Percentiles rank a stretch among this genome's conserved stretches.
phyloP scores from a whole-genome alignment of 2,329 filamentous ascomycete genomes.

The Fusarium luffae region DNA sequence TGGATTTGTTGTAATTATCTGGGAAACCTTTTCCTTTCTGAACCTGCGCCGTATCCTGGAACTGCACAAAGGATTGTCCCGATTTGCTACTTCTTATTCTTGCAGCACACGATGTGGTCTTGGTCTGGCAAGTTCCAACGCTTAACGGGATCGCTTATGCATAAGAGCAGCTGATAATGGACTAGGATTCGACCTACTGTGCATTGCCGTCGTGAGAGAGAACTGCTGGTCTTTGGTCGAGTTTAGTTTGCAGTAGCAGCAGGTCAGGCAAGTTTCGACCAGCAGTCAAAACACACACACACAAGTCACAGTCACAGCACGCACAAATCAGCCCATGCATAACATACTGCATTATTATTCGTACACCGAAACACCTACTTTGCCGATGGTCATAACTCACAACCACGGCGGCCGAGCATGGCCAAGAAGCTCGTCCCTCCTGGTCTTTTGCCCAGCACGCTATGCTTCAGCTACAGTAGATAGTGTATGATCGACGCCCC shows the following conservation, averaged over 20 bases:
- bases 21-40: constrained; percentile 34
- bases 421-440: constrained; percentile 22
- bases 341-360: constrained; percentile 32
- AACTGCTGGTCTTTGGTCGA: constrained; percentile 26
- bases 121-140: constrained; percentile 14
- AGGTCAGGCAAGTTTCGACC: constrained; percentile 39
- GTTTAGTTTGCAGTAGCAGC: constrained; percentile 16
- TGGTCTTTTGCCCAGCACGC: constrained; percentile 30
- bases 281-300: constrained; percentile 15
- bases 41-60: constrained; percentile 11
- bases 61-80: constrained; percentile 30
- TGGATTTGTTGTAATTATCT: not conserved
- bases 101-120: constrained; percentile 18
- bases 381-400: not conserved
- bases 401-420: not conserved
- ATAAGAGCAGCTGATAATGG: constrained; percentile 28
- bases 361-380: constrained; percentile 22
- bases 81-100: constrained; percentile 30
- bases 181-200: constrained; percentile 29
- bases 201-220: constrained; percentile 37
- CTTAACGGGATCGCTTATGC: constrained; percentile 27
- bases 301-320: not conserved
- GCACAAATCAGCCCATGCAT: constrained; percentile 44
- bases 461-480: constrained; percentile 44
- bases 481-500: constrained; percentile 47